Percentiles rank a stretch among this genome's conserved stretches.
Conservation (phyloP, 2,329 filamentous ascomycete genomes). For the Pseudodiploospora longispora region DNA sequence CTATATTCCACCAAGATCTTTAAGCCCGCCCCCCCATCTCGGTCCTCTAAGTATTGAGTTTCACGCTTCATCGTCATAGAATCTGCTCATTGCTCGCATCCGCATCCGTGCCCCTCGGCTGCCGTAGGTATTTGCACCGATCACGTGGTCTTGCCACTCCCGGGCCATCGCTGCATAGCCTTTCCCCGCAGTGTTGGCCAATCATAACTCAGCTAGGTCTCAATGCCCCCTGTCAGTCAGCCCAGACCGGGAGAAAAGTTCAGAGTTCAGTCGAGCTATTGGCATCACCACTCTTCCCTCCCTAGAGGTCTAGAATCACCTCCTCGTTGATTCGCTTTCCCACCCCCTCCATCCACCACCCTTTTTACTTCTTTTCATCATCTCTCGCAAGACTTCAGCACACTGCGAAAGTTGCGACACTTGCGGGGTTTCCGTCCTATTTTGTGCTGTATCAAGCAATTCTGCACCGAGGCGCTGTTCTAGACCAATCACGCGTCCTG, state of each 20-base stretch:
- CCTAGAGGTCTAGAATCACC: slow-evolving; percentile 10
- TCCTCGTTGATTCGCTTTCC: slow-evolving; percentile 1
- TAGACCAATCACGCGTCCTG: slow-evolving; percentile 6
- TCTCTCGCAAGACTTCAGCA: slow-evolving; percentile 1
- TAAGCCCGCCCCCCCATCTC: too few relatives aligned
- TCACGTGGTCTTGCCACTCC: neutral
- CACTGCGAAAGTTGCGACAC: slow-evolving; percentile 1
- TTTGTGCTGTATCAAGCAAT: neutral
- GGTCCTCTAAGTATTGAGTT: too few relatives aligned
- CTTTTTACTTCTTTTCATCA: slow-evolving; percentile 2
- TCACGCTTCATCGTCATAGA: too few relatives aligned
- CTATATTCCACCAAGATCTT: too few relatives aligned
- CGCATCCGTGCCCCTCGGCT: too few relatives aligned
- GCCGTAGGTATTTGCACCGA: neutral
- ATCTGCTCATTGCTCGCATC: too few relatives aligned
- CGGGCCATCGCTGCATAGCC: neutral
- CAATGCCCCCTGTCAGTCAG: neutral
- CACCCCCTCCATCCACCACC: neutral
- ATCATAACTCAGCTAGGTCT: slow-evolving; percentile 17
- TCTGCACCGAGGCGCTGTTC: slow-evolving; percentile 7
- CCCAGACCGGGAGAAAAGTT: slow-evolving; percentile 11
- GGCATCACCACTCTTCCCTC: slow-evolving; percentile 7
- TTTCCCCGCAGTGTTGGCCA: slow-evolving; percentile 24
- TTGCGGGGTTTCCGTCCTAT: neutral
- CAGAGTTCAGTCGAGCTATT: slow-evolving; percentile 10